Base-by-base conservation (phyloP, 208 protist genomes). In the Trypanosoma scelopori region DNA sequence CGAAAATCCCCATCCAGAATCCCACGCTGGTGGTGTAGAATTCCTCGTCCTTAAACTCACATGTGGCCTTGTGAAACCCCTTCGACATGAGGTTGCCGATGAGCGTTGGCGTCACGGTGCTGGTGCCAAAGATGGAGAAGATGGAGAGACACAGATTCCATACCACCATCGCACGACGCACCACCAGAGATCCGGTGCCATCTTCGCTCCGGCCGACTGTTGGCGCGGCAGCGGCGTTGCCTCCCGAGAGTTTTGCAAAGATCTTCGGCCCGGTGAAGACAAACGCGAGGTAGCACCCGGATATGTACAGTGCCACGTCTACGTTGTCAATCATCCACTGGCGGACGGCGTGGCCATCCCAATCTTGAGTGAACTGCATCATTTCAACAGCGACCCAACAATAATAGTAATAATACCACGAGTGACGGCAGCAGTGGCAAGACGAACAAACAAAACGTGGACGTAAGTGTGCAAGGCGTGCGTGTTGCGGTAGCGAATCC, bases 81-180 rank as follows among this genome's bases (percentile, higher is more conserved):
- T 63, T 55, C 3, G 45, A 35, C 35, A 37, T n/a, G n/a, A 59
- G 39, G 45, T 69, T 69, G 23, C 61, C 7, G 27, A 76, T 18
- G 6, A 82, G 32, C 20, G 27, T 50, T 6, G 73, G 72, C 41
- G 74, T 69, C 23, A 69, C 71, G n/a, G 59, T 63, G 41, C 55
- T 57, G 7, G 75, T 71, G 52, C 76, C 79, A 7, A 81, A 58
- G 5, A 71, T 69, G 5, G 77, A 84, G 64, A 86, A 86, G 16
- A 73, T 53, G 11, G 77, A 65, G 43, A 89, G 75, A 23, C 60
- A 50, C 15, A 81, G 55, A 55, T 89, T 89, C 83, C 83, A 89
- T 57, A 75, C 18, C 22, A 70, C 65, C 65, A 70, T 70, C 11
- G 61, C 55, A 22, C 68, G 52, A 43, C 61, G 51, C n/a, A 73